Evolutionary conservation across 768 basidiomycete species (phyloP), one percentile per base, ranked within the genome.

Genomic region (Tulasnella sp.): DNA sequence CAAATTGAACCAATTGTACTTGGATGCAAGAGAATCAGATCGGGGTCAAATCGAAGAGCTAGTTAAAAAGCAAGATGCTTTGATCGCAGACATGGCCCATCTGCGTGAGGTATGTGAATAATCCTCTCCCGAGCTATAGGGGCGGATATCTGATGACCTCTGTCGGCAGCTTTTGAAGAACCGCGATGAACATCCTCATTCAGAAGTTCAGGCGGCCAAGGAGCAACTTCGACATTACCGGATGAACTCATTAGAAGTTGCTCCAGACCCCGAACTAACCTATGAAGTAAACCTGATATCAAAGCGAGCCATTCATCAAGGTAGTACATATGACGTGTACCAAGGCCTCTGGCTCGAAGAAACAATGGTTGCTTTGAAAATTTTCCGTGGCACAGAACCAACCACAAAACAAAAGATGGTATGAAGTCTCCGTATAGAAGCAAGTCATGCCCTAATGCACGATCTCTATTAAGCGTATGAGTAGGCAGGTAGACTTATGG

Each of bases 341-440:
- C 32, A 51, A 25, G 49, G 49, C 24, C 31, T 51, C 9, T 51
- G 49, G 49, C 29, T 43, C 2, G 39, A 40, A 42, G 49, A 51
- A 10, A 31, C 29, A 8, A 28, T 40, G 15, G 49, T 51, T 4
- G 49, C 49, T 25, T 8, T 51, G 24, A 51, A 43, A 32, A 42
- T 51, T 9, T 43, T 51, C 29, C n/a, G 49, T 42, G 49, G 40
- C 10, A 34, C 27, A 13, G 28, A 43, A 19, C 25, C 40, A 4
- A 41, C 25, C 31, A 41, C 29, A 19, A 51, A 41, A 20, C 40
- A 51, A 27, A 25, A 16, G 27, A 40, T 25, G n/a, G 39, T 40
- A n/a, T 25, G 39, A 10, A 6, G n/a, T 40, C 6, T 25, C 6
- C 6, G 39, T 25, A 5, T 40, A 5, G 19, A 47, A 24, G 1